Percentiles rank a stretch among this genome's conserved stretches.
phyloP scores from a whole-genome alignment of 768 basidiomycete genomes.

The Lactarius pseudohatsudake region DNA sequence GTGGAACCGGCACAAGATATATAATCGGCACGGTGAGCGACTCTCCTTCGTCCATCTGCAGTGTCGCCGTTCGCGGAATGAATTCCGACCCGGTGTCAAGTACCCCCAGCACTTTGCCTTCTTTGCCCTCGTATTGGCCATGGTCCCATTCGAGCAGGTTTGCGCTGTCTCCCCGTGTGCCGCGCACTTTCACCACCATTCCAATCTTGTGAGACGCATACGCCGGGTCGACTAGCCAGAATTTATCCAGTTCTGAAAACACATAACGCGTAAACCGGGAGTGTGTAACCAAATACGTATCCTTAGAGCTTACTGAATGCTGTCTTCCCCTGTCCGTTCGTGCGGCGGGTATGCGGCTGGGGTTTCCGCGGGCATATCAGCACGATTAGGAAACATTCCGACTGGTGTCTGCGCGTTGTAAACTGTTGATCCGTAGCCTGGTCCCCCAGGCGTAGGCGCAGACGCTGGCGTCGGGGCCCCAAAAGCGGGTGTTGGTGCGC shows the following conservation, averaged over 20 bases:
- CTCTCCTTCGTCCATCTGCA: constrained; percentile 38
- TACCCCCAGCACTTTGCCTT: constrained; percentile 35
- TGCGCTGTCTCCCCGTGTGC: constrained; percentile 34
- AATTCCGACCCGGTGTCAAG: constrained; percentile 34
- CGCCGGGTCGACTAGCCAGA: constrained; percentile 45
- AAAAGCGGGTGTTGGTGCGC: constrained; percentile 34
- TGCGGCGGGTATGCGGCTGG: constrained; percentile 43
- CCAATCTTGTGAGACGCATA: constrained; percentile 35
- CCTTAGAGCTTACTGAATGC: constrained; percentile 27
- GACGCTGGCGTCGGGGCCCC: constrained; percentile 40
- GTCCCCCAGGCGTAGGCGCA: constrained; percentile 40
- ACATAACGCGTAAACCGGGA: constrained; percentile 3
- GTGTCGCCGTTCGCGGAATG: constrained; percentile 33
- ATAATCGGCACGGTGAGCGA: constrained; percentile 41
- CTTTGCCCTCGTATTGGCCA: constrained; percentile 36
- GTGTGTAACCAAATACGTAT: constrained; percentile 7
- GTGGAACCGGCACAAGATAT: constrained; percentile 45
- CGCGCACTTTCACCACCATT: constrained; percentile 43
- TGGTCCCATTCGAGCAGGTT: constrained; percentile 40
- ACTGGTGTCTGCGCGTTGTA: constrained; percentile 37
- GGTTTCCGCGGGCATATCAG: constrained; percentile 31
- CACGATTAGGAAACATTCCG: constrained; percentile 24
- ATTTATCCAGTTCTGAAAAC: constrained; percentile 37
- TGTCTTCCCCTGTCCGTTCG: constrained; percentile 28
- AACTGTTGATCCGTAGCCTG: constrained; percentile 36